phyloP scores from a whole-genome alignment of 225 moss, liverwort and hornwort species.

The Pseudoscleropodium purum region DNA sequence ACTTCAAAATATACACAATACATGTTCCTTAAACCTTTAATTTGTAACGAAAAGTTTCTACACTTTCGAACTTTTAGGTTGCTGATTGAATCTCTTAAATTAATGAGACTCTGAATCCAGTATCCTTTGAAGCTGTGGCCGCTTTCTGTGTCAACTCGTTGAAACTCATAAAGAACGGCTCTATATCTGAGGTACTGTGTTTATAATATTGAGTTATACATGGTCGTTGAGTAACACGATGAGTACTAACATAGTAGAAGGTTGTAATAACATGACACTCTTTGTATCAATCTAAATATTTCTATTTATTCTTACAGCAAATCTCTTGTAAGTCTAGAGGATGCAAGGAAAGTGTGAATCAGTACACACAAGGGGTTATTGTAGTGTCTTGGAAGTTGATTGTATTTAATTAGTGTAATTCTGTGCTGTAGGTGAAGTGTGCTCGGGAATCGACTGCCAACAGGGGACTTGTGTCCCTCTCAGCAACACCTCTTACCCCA shows the following conservation, averaged over 20 bases:
- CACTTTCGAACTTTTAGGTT: not conserved
- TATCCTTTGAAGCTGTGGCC: not conserved
- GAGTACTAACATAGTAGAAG: not conserved
- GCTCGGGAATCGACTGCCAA: constrained; percentile 41
- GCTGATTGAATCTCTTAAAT: not conserved
- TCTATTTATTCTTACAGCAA: not conserved
- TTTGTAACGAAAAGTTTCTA: not conserved
- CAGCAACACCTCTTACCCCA: constrained; percentile 38
- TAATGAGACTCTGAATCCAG: not conserved
- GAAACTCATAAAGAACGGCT: not conserved
- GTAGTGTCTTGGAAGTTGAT: not conserved
- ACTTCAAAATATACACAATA: not conserved
- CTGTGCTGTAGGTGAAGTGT: constrained; percentile 15
- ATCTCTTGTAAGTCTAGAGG: not conserved
- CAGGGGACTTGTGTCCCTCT: constrained; percentile 40
- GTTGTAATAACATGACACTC: too few species aligned
- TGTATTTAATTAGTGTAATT: not conserved
- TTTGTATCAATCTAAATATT: not conserved
- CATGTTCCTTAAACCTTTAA: not conserved
- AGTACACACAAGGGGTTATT: not conserved
- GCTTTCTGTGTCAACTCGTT: not conserved
- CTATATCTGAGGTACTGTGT: not conserved
- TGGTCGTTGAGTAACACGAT: not conserved
- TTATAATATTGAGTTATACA: not conserved
- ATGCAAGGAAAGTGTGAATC: too few species aligned